phyloP scores from a whole-genome alignment of 2,329 filamentous ascomycete species.

The Exophiala calicioides region DNA sequence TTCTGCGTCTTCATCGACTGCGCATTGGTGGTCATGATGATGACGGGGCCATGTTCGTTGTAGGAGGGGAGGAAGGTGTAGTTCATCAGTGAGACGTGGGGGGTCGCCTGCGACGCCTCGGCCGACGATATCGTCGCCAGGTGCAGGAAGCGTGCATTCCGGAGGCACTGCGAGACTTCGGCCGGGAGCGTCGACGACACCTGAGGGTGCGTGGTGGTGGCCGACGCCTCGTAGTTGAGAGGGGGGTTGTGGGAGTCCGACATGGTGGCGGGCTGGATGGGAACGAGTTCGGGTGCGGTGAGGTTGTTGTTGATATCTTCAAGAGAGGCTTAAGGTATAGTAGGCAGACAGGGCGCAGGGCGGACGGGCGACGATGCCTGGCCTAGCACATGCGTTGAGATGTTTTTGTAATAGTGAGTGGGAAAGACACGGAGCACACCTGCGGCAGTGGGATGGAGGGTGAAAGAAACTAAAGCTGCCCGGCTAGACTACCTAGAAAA shows the following conservation, averaged over 20 bases:
- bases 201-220: conserved; percentile 70
- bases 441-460: not conserved
- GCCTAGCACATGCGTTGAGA: not conserved
- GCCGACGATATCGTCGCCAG: conserved; percentile 72
- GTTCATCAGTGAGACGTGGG: conserved; percentile 97
- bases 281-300: not conserved
- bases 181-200: conserved; percentile 69
- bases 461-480: not conserved
- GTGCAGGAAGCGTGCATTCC: conserved; percentile 95
- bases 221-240: conserved; percentile 73
- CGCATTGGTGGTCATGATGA: conserved; percentile 89
- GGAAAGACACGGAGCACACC: too few species aligned
- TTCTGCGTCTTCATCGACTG: conserved; percentile 73
- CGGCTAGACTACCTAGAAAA: too few species aligned
- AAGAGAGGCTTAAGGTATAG: not conserved
- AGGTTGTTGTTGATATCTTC: not conserved
- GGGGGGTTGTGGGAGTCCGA: conserved; percentile 60
- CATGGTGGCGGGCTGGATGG: conserved; percentile 35
- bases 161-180: conserved; percentile 86
- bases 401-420: not conserved
- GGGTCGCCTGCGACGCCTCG: conserved; percentile 61
- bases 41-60: conserved; percentile 62
- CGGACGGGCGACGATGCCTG: too few species aligned
- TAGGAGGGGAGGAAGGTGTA: conserved; percentile 83
- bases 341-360: too few species aligned